Evolutionary conservation across 305 asterid genomes (phyloP).

Genomic region (Solanum aculeatissimum): DNA sequence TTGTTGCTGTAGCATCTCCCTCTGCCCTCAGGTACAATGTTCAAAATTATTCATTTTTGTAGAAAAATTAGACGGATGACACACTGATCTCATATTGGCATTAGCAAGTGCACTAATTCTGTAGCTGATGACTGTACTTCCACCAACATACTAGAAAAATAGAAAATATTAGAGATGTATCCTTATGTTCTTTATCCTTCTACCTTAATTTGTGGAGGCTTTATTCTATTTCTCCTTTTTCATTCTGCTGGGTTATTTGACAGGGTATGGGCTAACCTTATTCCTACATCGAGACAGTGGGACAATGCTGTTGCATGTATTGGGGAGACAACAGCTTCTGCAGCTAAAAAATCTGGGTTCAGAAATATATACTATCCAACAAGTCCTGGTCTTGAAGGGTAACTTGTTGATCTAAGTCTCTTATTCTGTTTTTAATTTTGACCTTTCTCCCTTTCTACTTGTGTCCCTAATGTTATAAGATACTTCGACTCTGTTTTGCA

Average conservation of each 20-base stretch:
- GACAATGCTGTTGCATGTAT: constrained; percentile 84
- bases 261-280: constrained; percentile 79
- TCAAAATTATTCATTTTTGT: background rate
- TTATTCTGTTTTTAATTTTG: background rate
- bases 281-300: constrained; percentile 50
- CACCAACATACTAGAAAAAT: background rate
- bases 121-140: background rate
- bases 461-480: background rate
- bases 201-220: background rate
- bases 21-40: constrained; percentile 55
- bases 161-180: no score
- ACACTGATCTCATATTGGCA: background rate
- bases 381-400: constrained; percentile 91
- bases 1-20: constrained; percentile 77
- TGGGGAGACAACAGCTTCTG: constrained; percentile 90
- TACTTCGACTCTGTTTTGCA: background rate
- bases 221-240: background rate
- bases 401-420: constrained; percentile 3
- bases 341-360: constrained; percentile 66
- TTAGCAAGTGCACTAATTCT: background rate
- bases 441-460: background rate
- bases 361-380: constrained; percentile 63
- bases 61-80: background rate
- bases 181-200: background rate
- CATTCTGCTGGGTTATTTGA: background rate